Evolutionary conservation across 2,329 filamentous ascomycete species (phyloP).

Genomic region (Cercospora brassicicola): DNA sequence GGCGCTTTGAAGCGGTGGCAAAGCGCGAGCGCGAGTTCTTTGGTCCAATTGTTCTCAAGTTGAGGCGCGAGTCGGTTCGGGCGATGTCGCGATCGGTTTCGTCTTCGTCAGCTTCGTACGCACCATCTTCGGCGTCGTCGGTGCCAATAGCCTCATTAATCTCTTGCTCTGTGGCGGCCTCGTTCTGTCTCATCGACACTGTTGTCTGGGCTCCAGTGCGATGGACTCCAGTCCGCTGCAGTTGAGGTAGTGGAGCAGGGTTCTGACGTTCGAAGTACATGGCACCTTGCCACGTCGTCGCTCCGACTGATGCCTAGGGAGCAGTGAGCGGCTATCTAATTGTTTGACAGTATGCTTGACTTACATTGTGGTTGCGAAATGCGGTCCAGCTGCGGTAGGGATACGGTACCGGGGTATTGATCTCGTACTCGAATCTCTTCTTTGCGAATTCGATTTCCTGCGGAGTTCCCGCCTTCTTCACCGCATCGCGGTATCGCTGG

Average conservation of each 20-base stretch:
- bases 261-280: neutral
- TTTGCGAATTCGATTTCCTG: neutral
- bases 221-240: neutral
- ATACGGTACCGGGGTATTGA: neutral
- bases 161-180: neutral
- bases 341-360: too few species aligned
- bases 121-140: neutral
- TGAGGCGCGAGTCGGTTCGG: neutral
- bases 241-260: neutral
- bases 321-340: neutral
- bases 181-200: neutral
- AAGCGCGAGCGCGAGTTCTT: neutral
- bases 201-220: neutral
- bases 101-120: neutral
- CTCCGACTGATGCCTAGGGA: neutral
- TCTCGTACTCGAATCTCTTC: neutral
- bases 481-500: neutral
- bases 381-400: constrained; percentile 1
- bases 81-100: neutral
- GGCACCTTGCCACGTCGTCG: neutral
- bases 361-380: neutral
- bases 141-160: neutral
- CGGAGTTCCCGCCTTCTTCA: neutral
- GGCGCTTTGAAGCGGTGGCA: neutral
- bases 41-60: neutral